phyloP scores from a whole-genome alignment of 2,329 filamentous ascomycete species.

The Diplocarpon rosae region DNA sequence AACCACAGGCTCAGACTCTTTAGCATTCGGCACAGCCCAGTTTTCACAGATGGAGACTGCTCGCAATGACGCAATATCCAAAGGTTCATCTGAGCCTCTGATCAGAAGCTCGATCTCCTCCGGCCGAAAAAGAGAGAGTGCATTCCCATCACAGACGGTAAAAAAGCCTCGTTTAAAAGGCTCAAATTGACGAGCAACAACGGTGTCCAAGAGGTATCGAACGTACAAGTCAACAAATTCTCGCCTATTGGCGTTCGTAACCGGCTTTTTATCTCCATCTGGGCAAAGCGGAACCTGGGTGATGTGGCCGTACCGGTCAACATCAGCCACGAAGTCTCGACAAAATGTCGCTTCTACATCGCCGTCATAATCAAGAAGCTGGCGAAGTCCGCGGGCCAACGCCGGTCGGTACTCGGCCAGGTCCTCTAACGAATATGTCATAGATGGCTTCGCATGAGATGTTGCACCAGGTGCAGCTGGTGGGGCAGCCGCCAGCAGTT shows the following conservation, averaged over 20 bases:
- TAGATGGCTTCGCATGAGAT: conserved; percentile 46
- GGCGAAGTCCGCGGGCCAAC: conserved; percentile 62
- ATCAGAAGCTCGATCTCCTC: conserved; percentile 88
- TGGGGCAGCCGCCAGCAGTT: conserved; percentile 71
- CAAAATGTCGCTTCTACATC: conserved; percentile 73
- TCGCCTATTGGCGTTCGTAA: conserved; percentile 73
- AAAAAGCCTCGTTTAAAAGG: conserved; percentile 93
- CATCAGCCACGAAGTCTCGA: conserved; percentile 68
- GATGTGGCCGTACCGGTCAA: conserved; percentile 64
- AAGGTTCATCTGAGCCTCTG: conserved; percentile 69
- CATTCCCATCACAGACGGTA: conserved; percentile 81
- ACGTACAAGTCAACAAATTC: conserved; percentile 85
- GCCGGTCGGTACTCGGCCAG: conserved; percentile 70
- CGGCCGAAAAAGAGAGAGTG: conserved; percentile 73
- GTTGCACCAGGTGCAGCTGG: conserved; percentile 41
- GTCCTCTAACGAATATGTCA: conserved; percentile 70
- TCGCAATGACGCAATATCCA: conserved; percentile 66
- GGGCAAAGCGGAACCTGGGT: conserved; percentile 59
- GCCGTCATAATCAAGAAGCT: conserved; percentile 73
- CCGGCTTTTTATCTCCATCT: conserved; percentile 60
- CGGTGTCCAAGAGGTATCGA: conserved; percentile 65
- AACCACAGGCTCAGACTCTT: conserved; percentile 54
- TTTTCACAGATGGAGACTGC: conserved; percentile 75
- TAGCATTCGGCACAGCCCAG: conserved; percentile 50
- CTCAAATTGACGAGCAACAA: conserved; percentile 75